phyloP scores from a whole-genome alignment of 2,329 filamentous ascomycete species.

The Pyricularia grisea region DNA sequence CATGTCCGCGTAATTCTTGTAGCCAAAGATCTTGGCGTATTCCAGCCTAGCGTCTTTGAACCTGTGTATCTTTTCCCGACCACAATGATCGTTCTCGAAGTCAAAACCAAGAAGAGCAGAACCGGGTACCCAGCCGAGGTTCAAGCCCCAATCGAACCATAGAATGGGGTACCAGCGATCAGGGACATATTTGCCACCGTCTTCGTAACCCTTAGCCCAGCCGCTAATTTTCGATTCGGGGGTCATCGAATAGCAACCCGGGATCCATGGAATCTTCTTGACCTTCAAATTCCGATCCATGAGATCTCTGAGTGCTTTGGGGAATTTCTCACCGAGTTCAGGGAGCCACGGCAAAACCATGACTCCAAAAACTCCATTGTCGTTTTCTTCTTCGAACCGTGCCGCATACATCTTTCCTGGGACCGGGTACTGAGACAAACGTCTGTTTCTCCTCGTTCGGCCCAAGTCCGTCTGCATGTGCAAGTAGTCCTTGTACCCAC shows the following conservation, averaged over 20 bases:
- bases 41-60: not conserved
- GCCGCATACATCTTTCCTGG: not conserved
- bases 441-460: not conserved
- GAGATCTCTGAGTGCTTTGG: not conserved
- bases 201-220: slow-evolving; percentile 1
- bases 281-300: not conserved
- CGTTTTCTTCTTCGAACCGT: not conserved
- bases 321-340: not conserved
- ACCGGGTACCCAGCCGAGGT: not conserved
- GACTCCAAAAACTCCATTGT: not conserved
- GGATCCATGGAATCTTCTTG: not conserved
- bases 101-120: not conserved
- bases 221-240: not conserved
- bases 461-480: not conserved
- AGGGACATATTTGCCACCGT: slow-evolving; percentile 20
- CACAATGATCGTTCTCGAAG: not conserved
- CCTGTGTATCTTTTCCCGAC: not conserved
- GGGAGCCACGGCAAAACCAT: not conserved
- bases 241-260: not conserved
- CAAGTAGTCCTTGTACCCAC: not conserved
- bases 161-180: slow-evolving; percentile 18
- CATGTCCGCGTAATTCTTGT: slow-evolving; percentile 4
- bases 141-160: not conserved
- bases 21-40: not conserved
- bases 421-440: not conserved